Percentiles rank a stretch among this genome's conserved stretches.
phyloP scores from a whole-genome alignment of 148 eudicot species.

The Bassia scoparia region DNA sequence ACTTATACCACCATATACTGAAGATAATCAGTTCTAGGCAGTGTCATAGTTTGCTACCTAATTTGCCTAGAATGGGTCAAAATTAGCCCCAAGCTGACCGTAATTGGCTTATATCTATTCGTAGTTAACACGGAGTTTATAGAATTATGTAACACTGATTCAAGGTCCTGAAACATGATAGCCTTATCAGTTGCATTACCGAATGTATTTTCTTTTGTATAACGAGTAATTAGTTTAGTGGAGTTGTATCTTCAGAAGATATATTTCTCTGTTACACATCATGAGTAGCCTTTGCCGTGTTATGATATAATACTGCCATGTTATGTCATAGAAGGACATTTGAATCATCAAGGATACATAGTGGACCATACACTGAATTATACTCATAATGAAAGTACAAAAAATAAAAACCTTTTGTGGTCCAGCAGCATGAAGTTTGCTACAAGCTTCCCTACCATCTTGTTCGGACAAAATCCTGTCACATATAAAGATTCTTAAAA shows the following conservation, averaged over 20 bases:
- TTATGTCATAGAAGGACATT: conserved; percentile 1
- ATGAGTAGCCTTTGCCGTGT: not conserved
- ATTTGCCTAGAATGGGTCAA: too few relatives aligned
- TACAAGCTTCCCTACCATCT: conserved; percentile 90
- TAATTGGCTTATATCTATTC: too few relatives aligned
- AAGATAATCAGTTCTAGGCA: too few relatives aligned
- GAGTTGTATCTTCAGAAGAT: not conserved
- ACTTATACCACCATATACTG: not conserved
- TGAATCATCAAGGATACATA: not conserved
- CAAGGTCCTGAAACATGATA: not conserved
- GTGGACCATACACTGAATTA: not conserved
- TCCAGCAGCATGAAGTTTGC: conserved; percentile 90
- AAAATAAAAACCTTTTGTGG: conserved; percentile 68
- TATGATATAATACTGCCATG: not conserved
- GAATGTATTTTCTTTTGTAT: not conserved
- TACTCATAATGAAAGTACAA: not conserved
- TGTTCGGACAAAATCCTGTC: conserved; percentile 72
- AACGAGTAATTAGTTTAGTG: not conserved
- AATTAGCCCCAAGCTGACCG: too few relatives aligned
- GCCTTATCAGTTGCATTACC: not conserved
- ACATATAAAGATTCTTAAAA: not conserved
- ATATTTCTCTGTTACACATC: not conserved
- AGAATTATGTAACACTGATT: too few relatives aligned
- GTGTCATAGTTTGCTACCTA: too few relatives aligned
- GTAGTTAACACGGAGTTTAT: too few relatives aligned